phyloP scores from a whole-genome alignment of 441 rosid species.

The Gossypium schwendimanii region DNA sequence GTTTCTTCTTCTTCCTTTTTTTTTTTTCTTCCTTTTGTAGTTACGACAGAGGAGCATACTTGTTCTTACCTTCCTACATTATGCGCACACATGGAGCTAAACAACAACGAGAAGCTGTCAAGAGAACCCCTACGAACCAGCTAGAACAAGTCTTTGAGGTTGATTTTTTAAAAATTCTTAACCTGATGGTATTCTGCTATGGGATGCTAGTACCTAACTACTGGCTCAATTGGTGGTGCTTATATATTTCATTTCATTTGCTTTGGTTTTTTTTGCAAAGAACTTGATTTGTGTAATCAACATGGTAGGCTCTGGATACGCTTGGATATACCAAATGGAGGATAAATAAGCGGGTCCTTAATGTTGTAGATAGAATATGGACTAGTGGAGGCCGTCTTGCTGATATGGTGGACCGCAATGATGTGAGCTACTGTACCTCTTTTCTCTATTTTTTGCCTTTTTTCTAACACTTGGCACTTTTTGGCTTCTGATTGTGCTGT shows the following conservation, averaged over 20 bases:
- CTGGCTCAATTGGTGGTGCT: background rate
- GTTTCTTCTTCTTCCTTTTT: background rate
- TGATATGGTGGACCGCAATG: constrained; percentile 78
- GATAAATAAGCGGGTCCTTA: constrained; percentile 74
- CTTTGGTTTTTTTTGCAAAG: constrained; percentile 6
- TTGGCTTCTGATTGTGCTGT: background rate
- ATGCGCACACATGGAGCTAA: constrained; percentile 91
- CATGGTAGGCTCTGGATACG: constrained; percentile 80
- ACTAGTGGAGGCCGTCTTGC: constrained; percentile 75
- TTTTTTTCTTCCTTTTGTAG: constrained; percentile 32
- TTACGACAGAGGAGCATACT: constrained; percentile 83
- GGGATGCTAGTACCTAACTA: background rate
- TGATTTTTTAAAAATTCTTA: background rate
- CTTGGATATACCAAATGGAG: constrained; percentile 95
- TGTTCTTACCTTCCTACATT: constrained; percentile 74
- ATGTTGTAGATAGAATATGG: constrained; percentile 82
- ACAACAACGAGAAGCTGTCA: constrained; percentile 74
- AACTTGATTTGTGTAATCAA: constrained; percentile 13
- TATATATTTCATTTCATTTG: background rate
- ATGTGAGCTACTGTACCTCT: constrained; percentile 46
- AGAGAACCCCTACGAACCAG: constrained; percentile 50
- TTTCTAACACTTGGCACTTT: background rate
- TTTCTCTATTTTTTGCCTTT: background rate
- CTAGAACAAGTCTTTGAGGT: constrained; percentile 82
- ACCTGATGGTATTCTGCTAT: background rate